Conservation (phyloP, 345 rosid species). For the Schrenkiella parvula region DNA sequence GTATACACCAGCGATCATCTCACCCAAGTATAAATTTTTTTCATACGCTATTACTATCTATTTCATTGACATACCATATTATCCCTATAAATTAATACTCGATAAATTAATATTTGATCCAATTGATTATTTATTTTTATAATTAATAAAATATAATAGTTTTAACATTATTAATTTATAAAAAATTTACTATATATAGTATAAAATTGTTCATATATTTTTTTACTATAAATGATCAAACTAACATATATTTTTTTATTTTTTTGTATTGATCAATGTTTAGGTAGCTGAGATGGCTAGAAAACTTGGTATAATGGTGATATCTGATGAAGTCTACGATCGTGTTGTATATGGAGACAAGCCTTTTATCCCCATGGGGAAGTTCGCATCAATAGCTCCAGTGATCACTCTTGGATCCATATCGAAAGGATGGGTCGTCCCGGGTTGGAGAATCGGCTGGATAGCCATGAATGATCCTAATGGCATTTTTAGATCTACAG, state of each 20-base stretch:
- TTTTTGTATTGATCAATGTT: background rate
- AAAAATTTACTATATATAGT: no score
- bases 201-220: no score
- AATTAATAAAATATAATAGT: no score
- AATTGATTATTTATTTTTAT: no score
- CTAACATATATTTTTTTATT: background rate
- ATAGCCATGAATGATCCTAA: slow-evolving; percentile 38
- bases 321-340: background rate
- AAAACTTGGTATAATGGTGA: background rate
- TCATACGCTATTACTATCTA: no score
- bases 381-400: slow-evolving; percentile 46
- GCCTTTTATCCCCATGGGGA: background rate
- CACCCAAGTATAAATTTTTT: no score
- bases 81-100: no score
- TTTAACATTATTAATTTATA: no score
- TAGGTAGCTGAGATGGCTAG: slow-evolving; percentile 2
- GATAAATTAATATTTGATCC: no score
- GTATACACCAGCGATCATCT: slow-evolving; percentile 39
- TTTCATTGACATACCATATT: no score
- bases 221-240: background rate
- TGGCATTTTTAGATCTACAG: slow-evolving; percentile 28
- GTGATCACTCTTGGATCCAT: slow-evolving; percentile 53
- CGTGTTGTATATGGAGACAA: background rate
- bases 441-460: slow-evolving; percentile 68
- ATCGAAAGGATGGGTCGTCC: slow-evolving; percentile 53